A percentile compares a stretch with the other conserved stretches of the same genome.
phyloP scores from a whole-genome alignment of 208 protist genomes.

The Leishmania aethiopica region DNA sequence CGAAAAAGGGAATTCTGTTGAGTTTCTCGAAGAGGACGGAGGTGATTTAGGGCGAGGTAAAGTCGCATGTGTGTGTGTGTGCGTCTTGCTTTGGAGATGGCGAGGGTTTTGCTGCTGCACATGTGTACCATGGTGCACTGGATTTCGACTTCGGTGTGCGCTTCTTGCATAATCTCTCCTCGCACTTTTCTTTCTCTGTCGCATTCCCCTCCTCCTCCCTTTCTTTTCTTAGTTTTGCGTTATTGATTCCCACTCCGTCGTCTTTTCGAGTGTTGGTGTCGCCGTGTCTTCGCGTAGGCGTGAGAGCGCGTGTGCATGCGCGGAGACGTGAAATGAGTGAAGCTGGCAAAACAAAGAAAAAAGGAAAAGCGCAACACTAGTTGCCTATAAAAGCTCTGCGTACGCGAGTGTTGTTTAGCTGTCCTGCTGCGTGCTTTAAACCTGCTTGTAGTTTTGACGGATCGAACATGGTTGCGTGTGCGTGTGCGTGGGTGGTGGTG shows the following conservation, averaged over 20 bases:
- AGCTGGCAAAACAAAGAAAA: too few species aligned
- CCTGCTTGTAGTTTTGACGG: neutral
- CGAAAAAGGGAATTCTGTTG: too few species aligned
- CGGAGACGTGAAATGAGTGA: neutral
- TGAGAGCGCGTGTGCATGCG: neutral
- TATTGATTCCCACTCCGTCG: neutral
- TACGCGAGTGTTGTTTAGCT: neutral
- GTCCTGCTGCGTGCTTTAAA: neutral
- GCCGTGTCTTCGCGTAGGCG: neutral
- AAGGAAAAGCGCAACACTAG: too few species aligned
- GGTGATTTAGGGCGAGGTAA: neutral
- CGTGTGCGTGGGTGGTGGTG: too few species aligned
- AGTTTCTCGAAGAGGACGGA: neutral
- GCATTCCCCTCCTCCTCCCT: neutral
- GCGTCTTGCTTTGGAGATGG: neutral
- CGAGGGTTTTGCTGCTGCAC: neutral
- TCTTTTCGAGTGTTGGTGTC: neutral
- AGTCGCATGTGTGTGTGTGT: neutral
- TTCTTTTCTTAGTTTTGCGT: neutral
- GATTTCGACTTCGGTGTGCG: neutral
- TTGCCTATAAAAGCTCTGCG: neutral
- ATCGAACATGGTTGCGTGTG: neutral
- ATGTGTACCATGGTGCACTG: neutral
- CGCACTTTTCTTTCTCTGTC: slow-evolving; percentile 6
- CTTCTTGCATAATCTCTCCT: neutral